Base-by-base conservation (phyloP, 306 rosid genomes). In the Vigna reflexopilosa region DNA sequence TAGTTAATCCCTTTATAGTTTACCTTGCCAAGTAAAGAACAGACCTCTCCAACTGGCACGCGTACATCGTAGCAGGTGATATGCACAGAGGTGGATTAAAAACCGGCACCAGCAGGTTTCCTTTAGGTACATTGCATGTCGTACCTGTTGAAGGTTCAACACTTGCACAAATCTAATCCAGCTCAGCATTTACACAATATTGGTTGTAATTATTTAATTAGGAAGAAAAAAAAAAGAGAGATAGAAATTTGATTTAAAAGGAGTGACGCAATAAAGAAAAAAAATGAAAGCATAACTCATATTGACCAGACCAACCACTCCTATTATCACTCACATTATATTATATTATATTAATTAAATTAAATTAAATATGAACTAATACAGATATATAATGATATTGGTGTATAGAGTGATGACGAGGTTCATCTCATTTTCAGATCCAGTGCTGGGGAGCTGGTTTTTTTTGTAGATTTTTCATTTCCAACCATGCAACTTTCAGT, bases 391-490 rank as follows among this genome's bases (percentile, higher is more conserved):
- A 85, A 26, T 61, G 36, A 44, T 38, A 74, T 84, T 61, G 82
- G 34, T 64, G 36, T 26, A 11, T 14, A 45, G 68, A 2, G 42
- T 32, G 45, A 15, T 57, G 45, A 32, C 47, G 54, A 71, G 10
- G 67, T 14, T 12, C 64, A n/a, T 76, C 78, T 62, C 68, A 62
- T 34, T 62, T 62, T 83, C 80, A 75, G 89, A 87, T 81, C 86
- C 80, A 81, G 74, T 73, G 76, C 42, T 42, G 8, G 66, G 7
- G 9, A 11, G 9, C 42, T 48, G 58, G 0, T 2, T 26, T 7
- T 8, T 2, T 57, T 50, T 58, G 24, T 24, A 58, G 54, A 44
- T 44, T 71, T 77, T 72, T 45, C 83, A 22, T 68, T 77, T 22
- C 44, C 22, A 63, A 16, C 48, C 76, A 71, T 36, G 22, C 57